Evolutionary conservation across 2,329 filamentous ascomycete species (phyloP), one percentile per base, ranked within the genome.

Genomic region (Aureobasidium sp.): DNA sequence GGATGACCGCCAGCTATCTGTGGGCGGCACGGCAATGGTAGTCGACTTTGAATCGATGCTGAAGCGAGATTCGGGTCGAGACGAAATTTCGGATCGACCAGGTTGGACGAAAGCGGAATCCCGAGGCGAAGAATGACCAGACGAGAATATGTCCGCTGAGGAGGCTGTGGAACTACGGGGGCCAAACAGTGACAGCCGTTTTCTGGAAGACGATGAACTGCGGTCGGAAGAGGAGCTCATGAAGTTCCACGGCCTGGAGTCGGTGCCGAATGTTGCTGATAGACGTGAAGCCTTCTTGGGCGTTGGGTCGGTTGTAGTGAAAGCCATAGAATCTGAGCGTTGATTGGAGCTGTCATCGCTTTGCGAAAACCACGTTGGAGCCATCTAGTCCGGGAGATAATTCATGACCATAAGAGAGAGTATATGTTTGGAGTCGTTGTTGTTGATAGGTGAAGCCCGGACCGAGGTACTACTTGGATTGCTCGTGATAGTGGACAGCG

Each of bases 151-250:
- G 47, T 61, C 48, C 37, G 58, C 58, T 30, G 58, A 61, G n/a
- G 58, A 61, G 29, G 58, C 48, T 21, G 48, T 61, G 11, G 49
- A 54, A 11, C 16, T 54, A 21, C 59, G 49, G 16, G 39, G 32
- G n/a, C 59, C 59, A 32, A 61, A 61, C 39, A 61, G 30, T 41
- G 59, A 61, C 39, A 51, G 48, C 10, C 59, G 59, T 41, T 61
- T 61, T 32, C 59, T 45, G 3, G 59, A 54, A 29, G 49, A 53
- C 8, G 59, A 61, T 5, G 41, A 53, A 45, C 30, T 47, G 41
- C 49, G 48, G 41, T 54, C 48, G 11, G 48, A 54, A 3, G 49
- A 44, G 16, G 48, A 53, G 10, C 39, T 41, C 55, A 61, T 54
- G 30, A 61, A 48, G 41, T 61, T 61, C 59, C 59, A 61, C 11